Evolutionary conservation across 73 alveolate species (phyloP), one percentile per base, ranked within the genome.

Genomic region (Paramecium sonneborni): DNA sequence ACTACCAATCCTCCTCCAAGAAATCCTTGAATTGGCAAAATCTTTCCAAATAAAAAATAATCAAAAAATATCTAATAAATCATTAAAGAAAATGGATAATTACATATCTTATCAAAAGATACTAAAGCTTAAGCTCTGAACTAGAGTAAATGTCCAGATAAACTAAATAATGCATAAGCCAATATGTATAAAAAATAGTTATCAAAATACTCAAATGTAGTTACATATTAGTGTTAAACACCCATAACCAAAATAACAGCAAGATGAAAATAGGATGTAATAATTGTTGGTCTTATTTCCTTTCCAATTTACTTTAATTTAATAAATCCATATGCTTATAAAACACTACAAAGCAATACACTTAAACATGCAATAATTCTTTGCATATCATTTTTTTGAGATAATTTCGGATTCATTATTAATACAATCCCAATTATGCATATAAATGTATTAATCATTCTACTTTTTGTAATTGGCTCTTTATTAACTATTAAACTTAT

Each of bases 211-310:
- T 62, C 84, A 62, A 62, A 62, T 30, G 12, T 9, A 12, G 84
- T 44, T 21, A 62, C 3, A 30, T 62, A 62, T 32, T 62, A 9
- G 6, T 62, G 84, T 62, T 62, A 11, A 30, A 62, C 44, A 62
- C 48, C 24, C 84, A 62, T 62, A 2, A 62, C 84, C 12, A 62
- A 62, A 20, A 62, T 62, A 0, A 30, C 46, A 14, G 84, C 44
- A 3, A 62, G 44, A 32, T 62, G 84, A 32, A 62, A 62, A 32
- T 62, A 62, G 20, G 24, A 62, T 30, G 84, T 62, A 14, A 28
- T 62, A 23, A 62, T 62, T 62, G 84, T 62, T 26, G 84, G 84
- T 32, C 84, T 62, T 62, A 62, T 44, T 14, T 62, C 84, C 44
- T 62, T 62, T 6, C 84, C 84, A 30, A 62, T 62, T 62, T 62